Conservation (phyloP, 768 basidiomycete genomes). For the Psilocybe cubensis region DNA sequence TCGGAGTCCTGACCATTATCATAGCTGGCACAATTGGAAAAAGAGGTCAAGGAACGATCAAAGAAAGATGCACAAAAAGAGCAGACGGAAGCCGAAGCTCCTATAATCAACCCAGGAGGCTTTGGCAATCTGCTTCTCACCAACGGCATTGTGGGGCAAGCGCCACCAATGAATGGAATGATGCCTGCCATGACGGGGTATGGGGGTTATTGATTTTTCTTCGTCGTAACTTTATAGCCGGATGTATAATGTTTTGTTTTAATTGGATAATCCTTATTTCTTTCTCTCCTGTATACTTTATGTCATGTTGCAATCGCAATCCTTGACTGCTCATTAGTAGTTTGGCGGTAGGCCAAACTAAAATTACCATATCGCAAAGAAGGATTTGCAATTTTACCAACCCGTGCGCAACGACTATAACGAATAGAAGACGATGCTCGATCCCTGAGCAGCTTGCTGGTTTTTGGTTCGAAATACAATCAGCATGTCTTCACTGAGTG, state of each 20-base stretch:
- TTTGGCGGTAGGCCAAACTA: too few species aligned
- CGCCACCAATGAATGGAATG: conserved; percentile 73
- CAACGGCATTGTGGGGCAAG: conserved; percentile 71
- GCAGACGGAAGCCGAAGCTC: conserved; percentile 82
- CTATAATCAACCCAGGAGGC: conserved; percentile 86
- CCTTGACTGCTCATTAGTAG: too few species aligned
- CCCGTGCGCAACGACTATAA: too few species aligned
- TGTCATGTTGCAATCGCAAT: background rate
- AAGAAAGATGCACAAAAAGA: conserved; percentile 91
- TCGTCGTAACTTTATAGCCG: conserved; percentile 33
- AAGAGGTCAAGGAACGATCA: conserved; percentile 85
- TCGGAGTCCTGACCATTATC: conserved; percentile 10
- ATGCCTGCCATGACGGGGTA: conserved; percentile 73
- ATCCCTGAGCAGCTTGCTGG: too few species aligned
- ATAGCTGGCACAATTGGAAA: conserved; percentile 80
- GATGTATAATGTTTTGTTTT: conserved; percentile 32
- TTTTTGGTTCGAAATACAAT: too few species aligned
- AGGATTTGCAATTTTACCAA: too few species aligned
- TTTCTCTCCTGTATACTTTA: background rate
- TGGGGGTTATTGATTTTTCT: conserved; percentile 42
- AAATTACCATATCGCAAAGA: too few species aligned
- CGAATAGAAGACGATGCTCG: too few species aligned
- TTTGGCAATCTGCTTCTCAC: conserved; percentile 68
- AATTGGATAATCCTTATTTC: conserved; percentile 26
- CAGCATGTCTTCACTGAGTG: too few species aligned